Percentiles rank a stretch among this genome's conserved stretches.
Conservation (phyloP, 2,329 filamentous ascomycete genomes). For the Claviceps africana region DNA sequence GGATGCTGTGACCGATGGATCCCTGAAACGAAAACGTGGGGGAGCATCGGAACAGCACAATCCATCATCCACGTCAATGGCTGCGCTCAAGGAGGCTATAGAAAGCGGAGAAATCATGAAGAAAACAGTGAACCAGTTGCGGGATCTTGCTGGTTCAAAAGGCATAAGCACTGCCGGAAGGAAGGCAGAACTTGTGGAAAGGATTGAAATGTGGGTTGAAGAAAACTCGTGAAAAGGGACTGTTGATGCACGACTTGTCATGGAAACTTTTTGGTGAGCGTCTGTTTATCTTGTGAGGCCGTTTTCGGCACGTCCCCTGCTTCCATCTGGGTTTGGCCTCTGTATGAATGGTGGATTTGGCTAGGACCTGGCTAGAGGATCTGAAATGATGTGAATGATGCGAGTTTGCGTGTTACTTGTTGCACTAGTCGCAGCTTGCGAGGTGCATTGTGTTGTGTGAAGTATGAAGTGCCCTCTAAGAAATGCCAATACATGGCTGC, state of each 20-base stretch:
- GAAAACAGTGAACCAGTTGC: conserved; percentile 40
- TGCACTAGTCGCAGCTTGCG: not conserved
- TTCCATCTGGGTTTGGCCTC: not conserved
- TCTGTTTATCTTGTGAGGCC: not conserved
- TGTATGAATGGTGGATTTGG: not conserved
- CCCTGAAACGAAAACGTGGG: conserved; percentile 32
- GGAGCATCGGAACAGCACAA: conserved; percentile 18
- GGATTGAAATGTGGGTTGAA: conserved; percentile 43
- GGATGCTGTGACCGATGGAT: conserved; percentile 25
- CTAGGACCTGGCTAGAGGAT: too few species aligned
- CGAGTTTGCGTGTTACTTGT: not conserved
- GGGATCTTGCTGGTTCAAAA: conserved; percentile 31
- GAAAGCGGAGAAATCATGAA: conserved; percentile 34
- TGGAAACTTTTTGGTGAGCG: not conserved
- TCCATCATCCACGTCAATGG: conserved; percentile 25
- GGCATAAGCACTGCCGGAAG: conserved; percentile 35
- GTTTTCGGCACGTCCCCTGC: too few species aligned
- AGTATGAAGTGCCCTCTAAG: too few species aligned
- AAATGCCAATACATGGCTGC: too few species aligned
- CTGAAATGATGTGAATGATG: too few species aligned
- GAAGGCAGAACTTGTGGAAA: conserved; percentile 41
- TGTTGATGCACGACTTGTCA: not conserved
- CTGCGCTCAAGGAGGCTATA: conserved; percentile 31
- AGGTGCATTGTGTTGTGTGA: not conserved
- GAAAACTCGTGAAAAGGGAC: conserved; percentile 17